Base-by-base conservation (phyloP, 2,329 filamentous ascomycete species). In the Penicillium sp. region DNA sequence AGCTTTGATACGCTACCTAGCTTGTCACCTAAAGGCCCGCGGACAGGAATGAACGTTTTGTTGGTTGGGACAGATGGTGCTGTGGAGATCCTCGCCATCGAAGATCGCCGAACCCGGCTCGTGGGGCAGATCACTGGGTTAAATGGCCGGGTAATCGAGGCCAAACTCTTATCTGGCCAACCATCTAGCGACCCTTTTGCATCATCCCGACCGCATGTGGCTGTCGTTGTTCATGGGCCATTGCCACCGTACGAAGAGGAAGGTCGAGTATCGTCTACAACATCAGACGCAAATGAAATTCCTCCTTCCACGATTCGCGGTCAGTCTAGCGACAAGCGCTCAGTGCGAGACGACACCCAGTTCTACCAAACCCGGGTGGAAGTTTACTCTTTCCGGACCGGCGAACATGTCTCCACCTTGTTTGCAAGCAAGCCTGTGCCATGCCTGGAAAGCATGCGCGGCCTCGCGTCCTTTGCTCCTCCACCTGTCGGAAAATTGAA, bases 351-450 rank as follows among this genome's bases (percentile, higher is more conserved):
- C 6, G 72, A 74, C 10, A 50, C 61, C 1, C 61, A 60, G 18
- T 68, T 66, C 45, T 95, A 93, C 67, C 92, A 96, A 73, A 97
- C 92, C 0, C 88, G 88, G 0, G 90, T 96, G 6, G 91, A 97
- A 64, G 79, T 97, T 0, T 96, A 93, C 73, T 97, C 92, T 1
- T 77, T 97, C 57, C 85, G 84, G 64, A 89, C 87, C n/a, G 87
- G 86, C 65, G 81, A 84, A 59, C 83, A 85, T 53, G 75, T 97
- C 53, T 83, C 87, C 26, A 88, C 89, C 0, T 78, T 97, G 9
- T 86, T 95, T 58, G 83, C 86, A 65, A 86, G 88, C 83, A 89
- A 48, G 80, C 85, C 69, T 78, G 85, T 52, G 76, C 84, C 45
- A 73, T 89, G 65, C 79, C 82, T 66, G 77, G 83, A 57, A 77